Conservation (phyloP, 371 early-diverging fungal species). For the Mucor sp. region DNA sequence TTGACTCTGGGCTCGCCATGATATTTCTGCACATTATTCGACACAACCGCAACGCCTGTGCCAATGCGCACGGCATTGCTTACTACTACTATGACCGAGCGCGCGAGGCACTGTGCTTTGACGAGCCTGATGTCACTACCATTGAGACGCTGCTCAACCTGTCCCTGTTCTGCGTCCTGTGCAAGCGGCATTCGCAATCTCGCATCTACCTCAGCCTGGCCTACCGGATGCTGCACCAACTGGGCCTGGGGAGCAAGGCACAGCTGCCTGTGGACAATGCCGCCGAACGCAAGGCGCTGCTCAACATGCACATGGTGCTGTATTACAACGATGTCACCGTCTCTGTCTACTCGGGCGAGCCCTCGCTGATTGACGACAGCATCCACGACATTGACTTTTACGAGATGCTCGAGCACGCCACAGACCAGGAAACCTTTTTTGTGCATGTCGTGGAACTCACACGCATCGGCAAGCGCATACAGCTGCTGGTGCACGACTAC, state of each 20-base stretch:
- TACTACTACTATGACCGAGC: conserved; percentile 50
- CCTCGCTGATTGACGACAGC: conserved; percentile 32
- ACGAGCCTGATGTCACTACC: conserved; percentile 38
- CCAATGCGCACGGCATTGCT: conserved; percentile 38
- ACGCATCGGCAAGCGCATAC: conserved; percentile 39
- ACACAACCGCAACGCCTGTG: conserved; percentile 36
- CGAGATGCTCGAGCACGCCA: conserved; percentile 38
- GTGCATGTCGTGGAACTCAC: conserved; percentile 40
- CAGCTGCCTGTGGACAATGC: conserved; percentile 12
- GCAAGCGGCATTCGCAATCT: conserved; percentile 45
- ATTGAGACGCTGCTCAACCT: conserved; percentile 46
- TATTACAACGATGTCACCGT: conserved; percentile 42
- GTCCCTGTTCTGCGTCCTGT: conserved; percentile 39
- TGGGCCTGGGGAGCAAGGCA: conserved; percentile 31
- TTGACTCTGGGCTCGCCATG: conserved; percentile 47
- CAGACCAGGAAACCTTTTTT: conserved; percentile 44
- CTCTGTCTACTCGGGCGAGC: conserved; percentile 35
- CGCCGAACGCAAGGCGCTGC: conserved; percentile 29
- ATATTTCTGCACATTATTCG: conserved; percentile 46
- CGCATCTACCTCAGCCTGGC: conserved; percentile 41
- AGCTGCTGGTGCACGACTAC: conserved; percentile 29
- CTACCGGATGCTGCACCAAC: conserved; percentile 41
- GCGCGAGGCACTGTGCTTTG: conserved; percentile 42
- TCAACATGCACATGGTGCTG: conserved; percentile 40
- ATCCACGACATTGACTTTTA: conserved; percentile 41